Evolutionary conservation across 768 basidiomycete genomes (phyloP).

Genomic region (Boletus coccyginus): DNA sequence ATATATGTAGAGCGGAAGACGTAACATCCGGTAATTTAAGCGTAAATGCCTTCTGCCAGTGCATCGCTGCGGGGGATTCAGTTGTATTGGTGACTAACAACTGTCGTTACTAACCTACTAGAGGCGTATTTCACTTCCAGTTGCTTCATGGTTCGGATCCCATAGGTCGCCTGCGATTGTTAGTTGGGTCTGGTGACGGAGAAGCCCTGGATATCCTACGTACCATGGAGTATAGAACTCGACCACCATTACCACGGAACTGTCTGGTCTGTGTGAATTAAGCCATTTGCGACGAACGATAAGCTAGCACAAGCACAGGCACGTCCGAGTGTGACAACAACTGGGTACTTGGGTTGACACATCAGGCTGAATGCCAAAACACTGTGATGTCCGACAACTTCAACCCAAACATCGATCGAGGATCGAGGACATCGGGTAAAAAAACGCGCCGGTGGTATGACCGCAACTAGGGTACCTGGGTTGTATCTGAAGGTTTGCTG

Average conservation of each 20-base stretch:
- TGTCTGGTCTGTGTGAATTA: conserved; percentile 28
- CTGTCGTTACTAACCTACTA: conserved; percentile 46
- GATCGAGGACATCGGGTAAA: background rate
- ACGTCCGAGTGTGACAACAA: conserved; percentile 87
- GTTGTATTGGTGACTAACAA: conserved; percentile 81
- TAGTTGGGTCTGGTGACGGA: no score
- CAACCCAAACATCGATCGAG: background rate
- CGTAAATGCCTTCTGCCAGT: conserved; percentile 80
- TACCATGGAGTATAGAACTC: no score
- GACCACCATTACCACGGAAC: conserved; percentile 72
- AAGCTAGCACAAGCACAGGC: conserved; percentile 38
- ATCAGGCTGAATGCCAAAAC: conserved; percentile 77
- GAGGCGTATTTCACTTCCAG: conserved; percentile 75
- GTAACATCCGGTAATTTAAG: conserved; percentile 76
- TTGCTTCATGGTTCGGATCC: conserved; percentile 74
- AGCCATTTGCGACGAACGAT: background rate
- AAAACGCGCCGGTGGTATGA: conserved; percentile 63
- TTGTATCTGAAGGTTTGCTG: conserved; percentile 51
- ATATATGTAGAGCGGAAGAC: no score
- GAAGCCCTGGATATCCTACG: no score
- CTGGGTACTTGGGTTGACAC: conserved; percentile 65
- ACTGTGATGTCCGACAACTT: conserved; percentile 82
- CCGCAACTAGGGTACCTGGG: conserved; percentile 75
- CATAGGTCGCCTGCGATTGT: conserved; percentile 81
- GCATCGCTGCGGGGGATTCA: conserved; percentile 63